Evolutionary conservation across 331 rosid species (phyloP).

Genomic region (Telfairia occidentalis): DNA sequence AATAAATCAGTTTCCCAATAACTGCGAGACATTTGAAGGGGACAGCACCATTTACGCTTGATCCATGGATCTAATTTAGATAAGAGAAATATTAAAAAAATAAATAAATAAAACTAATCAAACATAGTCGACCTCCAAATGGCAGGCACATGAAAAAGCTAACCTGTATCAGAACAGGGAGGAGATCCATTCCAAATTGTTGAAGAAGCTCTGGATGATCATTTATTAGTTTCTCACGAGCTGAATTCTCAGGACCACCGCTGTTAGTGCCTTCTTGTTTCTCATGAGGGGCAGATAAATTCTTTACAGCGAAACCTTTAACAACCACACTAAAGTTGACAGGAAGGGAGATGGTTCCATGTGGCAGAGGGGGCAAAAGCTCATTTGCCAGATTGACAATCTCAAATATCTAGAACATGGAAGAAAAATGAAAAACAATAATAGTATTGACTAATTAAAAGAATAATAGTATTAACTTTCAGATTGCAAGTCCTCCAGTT

Average conservation of each 20-base stretch:
- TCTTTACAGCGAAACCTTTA: constrained; percentile 57
- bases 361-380: constrained; percentile 84
- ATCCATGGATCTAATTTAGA: constrained; percentile 63
- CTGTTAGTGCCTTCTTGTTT: constrained; percentile 64
- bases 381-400: constrained; percentile 87
- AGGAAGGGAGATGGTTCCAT: constrained; percentile 77
- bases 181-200: constrained; percentile 89
- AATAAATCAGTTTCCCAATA: constrained; percentile 81
- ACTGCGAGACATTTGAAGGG: constrained; percentile 82
- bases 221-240: constrained; percentile 73
- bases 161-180: constrained; percentile 81
- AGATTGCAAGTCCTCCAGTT: not conserved
- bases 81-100: not conserved
- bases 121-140: not conserved
- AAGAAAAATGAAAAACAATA: not conserved
- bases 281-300: constrained; percentile 47
- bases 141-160: constrained; percentile 1
- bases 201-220: constrained; percentile 80
- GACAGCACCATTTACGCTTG: constrained; percentile 88
- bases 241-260: constrained; percentile 49
- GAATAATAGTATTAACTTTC: no score
- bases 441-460: not conserved
- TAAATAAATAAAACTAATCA: not conserved
- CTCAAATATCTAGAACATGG: constrained; percentile 60
- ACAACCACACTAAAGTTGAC: constrained; percentile 46